Percentiles rank a stretch among this genome's conserved stretches.
Evolutionary conservation across 805 yeast genomes (phyloP).

Genomic region (Zygosaccharomyces gambellarensis): DNA sequence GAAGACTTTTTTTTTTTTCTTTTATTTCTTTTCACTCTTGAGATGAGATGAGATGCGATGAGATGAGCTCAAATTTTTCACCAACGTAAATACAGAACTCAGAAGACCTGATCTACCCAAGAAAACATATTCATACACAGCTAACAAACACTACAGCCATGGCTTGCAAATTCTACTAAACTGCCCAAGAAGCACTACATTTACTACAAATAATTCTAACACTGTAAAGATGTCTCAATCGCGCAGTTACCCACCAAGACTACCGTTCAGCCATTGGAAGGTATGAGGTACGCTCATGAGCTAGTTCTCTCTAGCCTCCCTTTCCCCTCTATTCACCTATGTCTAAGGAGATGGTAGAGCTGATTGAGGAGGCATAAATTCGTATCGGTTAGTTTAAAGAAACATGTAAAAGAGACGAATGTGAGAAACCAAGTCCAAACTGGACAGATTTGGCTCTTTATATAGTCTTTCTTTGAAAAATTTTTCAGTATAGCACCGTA

Average conservation of each 20-base stretch:
- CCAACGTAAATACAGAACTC: background rate
- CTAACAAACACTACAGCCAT: background rate
- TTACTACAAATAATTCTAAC: background rate
- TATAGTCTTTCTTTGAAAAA: background rate
- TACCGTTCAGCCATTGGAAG: conserved; percentile 24
- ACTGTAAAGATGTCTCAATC: conserved; percentile 19
- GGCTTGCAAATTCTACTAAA: background rate
- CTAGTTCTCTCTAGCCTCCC: conserved; percentile 33
- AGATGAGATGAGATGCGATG: conserved; percentile 19
- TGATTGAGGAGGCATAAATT: conserved; percentile 34
- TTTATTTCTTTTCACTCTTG: background rate
- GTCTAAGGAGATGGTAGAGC: conserved; percentile 34
- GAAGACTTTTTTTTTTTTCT: background rate
- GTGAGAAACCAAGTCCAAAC: background rate
- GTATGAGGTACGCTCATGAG: conserved; percentile 38
- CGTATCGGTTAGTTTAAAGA: conserved; percentile 29
- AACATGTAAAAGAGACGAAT: background rate
- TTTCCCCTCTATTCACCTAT: conserved; percentile 39
- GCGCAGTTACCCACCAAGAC: conserved; percentile 36
- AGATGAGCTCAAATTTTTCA: conserved; percentile 11
- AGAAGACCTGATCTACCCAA: background rate
- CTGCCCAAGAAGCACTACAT: background rate
- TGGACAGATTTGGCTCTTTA: background rate
- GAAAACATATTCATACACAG: background rate
- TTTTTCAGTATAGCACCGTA: background rate